Evolutionary conservation across 257 asterid species (phyloP).

Genomic region (Ophiorrhiza pumila): DNA sequence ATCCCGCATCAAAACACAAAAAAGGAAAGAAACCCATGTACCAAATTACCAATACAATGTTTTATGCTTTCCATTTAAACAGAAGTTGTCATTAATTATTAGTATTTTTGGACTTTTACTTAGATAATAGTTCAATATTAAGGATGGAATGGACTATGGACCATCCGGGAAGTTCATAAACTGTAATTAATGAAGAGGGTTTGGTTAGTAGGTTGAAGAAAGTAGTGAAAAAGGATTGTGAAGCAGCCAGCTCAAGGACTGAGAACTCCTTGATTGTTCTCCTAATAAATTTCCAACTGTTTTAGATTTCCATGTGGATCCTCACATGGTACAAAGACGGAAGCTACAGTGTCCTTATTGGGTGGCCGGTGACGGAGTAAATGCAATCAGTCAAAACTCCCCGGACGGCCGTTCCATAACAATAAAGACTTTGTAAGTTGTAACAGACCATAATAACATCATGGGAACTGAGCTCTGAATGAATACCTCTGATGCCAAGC

Average conservation of each 20-base stretch:
- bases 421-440: neutral
- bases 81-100: no score
- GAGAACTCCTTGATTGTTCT: neutral
- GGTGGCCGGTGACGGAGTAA: neutral
- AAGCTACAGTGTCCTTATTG: neutral
- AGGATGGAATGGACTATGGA: no score
- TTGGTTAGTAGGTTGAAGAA: neutral
- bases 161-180: no score
- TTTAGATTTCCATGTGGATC: slow-evolving; percentile 23
- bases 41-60: no score
- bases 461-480: neutral
- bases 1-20: no score
- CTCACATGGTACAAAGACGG: slow-evolving; percentile 11
- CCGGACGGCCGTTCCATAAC: neutral
- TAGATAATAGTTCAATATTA: no score
- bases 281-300: slow-evolving; percentile 10
- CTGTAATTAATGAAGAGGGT: neutral
- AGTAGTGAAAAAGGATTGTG: neutral
- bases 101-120: no score
- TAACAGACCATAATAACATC: neutral
- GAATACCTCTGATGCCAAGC: no score
- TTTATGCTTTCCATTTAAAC: no score
- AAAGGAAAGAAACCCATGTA: no score
- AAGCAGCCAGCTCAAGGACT: neutral
- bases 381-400: neutral